Percentiles rank a stretch among this genome's conserved stretches.
Evolutionary conservation across 257 asterid genomes (phyloP).

Genomic region (Nicotiana sylvestris): DNA sequence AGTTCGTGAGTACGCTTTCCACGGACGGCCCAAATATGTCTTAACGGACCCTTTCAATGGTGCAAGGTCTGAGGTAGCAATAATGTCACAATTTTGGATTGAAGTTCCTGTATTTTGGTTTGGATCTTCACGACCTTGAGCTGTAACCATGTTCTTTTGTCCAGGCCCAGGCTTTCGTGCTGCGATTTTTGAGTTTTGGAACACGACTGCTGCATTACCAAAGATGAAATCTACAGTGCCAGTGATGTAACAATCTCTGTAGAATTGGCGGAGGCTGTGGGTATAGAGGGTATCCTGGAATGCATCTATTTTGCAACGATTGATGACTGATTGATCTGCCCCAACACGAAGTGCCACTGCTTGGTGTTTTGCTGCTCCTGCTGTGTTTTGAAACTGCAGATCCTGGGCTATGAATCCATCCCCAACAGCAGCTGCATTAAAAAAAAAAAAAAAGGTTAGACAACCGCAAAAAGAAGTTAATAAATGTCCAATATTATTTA

Average conservation of each 20-base stretch:
- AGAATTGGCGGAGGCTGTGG: slow-evolving; percentile 53
- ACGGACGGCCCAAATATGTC: slow-evolving; percentile 25
- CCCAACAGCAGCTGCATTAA: slow-evolving; percentile 39
- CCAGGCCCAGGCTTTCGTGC: slow-evolving; percentile 34
- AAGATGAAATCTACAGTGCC: slow-evolving; percentile 62
- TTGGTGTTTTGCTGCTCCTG: slow-evolving; percentile 50
- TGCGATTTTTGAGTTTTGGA: slow-evolving; percentile 35
- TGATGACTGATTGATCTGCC: slow-evolving; percentile 43
- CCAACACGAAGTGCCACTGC: slow-evolving; percentile 55
- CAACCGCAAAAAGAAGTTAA: no score
- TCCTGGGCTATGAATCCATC: slow-evolving; percentile 60
- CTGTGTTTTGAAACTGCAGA: slow-evolving; percentile 41
- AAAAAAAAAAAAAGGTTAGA: background rate
- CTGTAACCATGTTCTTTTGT: slow-evolving; percentile 45
- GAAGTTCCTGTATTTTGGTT: slow-evolving; percentile 38
- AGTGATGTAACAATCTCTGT: slow-evolving; percentile 40
- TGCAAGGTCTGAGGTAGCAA: slow-evolving; percentile 15
- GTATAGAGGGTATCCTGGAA: slow-evolving; percentile 53
- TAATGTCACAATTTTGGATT: slow-evolving; percentile 28
- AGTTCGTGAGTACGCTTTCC: slow-evolving; percentile 26
- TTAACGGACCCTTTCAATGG: slow-evolving; percentile 9
- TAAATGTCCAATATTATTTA: background rate
- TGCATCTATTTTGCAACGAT: slow-evolving; percentile 37
- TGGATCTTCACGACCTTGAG: slow-evolving; percentile 47
- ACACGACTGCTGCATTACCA: slow-evolving; percentile 41